Evolutionary conservation across 306 rosid genomes (phyloP), one percentile per base, ranked within the genome.

Genomic region (Inga leiocalycina): DNA sequence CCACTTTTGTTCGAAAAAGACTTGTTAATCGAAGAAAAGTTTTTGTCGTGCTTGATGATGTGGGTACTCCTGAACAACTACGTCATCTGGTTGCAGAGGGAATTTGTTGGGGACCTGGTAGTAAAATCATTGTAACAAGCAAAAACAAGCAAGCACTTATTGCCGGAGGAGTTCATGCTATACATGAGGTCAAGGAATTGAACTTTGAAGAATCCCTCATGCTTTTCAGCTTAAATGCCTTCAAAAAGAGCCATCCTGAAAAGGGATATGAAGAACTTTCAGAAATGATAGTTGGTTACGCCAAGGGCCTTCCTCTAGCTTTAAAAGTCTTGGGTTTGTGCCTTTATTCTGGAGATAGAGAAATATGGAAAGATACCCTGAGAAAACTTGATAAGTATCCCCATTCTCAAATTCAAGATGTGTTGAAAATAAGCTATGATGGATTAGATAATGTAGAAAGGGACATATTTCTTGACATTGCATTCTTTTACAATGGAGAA

Each of bases 31-130:
- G 56, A 3, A 85, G 54, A 54, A 86, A 46, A 74, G 74, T 71
- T 74, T 32, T 85, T 2, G 10, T 82, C 4, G 81, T 85, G 15
- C 34, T 85, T 14, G 88, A 81, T 77, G 77, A 85, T 73, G 83
- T 81, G 3, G 13, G 3, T 13, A 8, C 68, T 15, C 6, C 39
- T 0, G 13, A 71, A 0, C 72, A 72, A 7, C 2, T 85, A 1
- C 2, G n/a, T 7, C 12, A 32, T 17, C 46, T 85, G 5, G 22
- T 13, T 45, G 61, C 68, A 8, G 78, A 14, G 0, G 43, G 12
- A 8, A 41, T 19, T 16, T 15, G 43, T 9, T 67, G 43, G 16
- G 80, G 77, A 51, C 20, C 5, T 1, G 81, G 81, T 5, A 80
- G 84, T 5, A 80, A 30, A 59, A 62, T 84, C 78, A 80, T 84